Conservation (phyloP, 495 filamentous ascomycete species). For the Neurospora sp. region DNA sequence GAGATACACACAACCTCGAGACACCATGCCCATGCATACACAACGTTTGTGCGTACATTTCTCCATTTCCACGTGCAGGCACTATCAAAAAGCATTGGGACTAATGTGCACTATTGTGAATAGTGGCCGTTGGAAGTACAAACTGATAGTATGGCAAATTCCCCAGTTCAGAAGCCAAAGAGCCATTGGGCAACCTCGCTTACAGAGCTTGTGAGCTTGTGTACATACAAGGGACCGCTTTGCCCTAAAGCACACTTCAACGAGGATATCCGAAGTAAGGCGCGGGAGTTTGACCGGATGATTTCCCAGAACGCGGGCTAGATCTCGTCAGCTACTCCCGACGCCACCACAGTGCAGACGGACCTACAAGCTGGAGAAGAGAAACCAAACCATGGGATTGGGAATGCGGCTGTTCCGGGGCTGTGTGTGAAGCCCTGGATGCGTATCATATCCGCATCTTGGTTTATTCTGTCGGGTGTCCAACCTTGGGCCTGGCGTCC, state of each 20-base stretch:
- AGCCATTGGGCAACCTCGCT: not conserved
- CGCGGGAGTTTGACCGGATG: not conserved
- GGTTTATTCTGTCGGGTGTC: not conserved
- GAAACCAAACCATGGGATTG: conserved; percentile 12
- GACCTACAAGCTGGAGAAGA: not conserved
- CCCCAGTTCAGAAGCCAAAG: not conserved
- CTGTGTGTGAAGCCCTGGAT: not conserved
- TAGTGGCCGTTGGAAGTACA: not conserved
- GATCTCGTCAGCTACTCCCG: conserved; percentile 1
- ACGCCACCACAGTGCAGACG: conserved; percentile 4
- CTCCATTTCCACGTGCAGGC: not conserved
- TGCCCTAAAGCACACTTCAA: not conserved
- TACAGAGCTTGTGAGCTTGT: not conserved
- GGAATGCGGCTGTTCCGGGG: not conserved
- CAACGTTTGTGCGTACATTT: not conserved
- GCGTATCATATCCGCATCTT: not conserved
- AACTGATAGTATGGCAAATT: not conserved
- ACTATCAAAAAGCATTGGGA: not conserved
- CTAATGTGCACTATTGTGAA: not conserved
- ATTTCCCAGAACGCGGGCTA: not conserved
- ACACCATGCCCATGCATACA: not conserved
- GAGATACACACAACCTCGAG: not conserved
- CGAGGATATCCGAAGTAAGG: not conserved
- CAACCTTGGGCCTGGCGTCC: not conserved
- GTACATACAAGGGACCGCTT: not conserved